Conservation (phyloP, 768 basidiomycete genomes). For the Mycena venus region DNA sequence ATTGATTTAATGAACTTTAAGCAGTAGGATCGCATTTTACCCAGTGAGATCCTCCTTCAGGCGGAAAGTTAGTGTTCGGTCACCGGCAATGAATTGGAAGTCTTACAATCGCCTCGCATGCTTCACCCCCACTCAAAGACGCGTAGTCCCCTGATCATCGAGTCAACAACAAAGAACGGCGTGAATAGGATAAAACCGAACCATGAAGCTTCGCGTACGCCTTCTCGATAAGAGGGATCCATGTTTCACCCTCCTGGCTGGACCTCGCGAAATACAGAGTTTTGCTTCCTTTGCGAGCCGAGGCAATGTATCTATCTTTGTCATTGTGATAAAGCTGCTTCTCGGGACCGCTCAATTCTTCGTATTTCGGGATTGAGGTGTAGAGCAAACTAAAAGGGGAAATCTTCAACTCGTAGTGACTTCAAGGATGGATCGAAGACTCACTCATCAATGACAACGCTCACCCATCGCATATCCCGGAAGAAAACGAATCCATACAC, state of each 20-base stretch:
- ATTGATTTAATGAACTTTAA: not conserved
- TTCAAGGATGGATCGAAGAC: not conserved
- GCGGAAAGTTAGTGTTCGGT: not conserved
- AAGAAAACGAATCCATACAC: conserved; percentile 74
- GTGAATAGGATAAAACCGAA: not conserved
- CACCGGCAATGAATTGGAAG: not conserved
- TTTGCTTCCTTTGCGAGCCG: conserved; percentile 61
- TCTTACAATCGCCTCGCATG: conserved; percentile 60
- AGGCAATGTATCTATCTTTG: conserved; percentile 59
- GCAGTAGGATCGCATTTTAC: conserved; percentile 39
- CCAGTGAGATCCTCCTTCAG: conserved; percentile 66
- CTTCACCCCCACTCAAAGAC: conserved; percentile 54
- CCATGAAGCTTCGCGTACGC: conserved; percentile 71
- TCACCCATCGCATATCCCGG: conserved; percentile 64
- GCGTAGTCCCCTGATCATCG: conserved; percentile 55
- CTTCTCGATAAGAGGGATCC: conserved; percentile 71
- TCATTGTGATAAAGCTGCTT: conserved; percentile 64
- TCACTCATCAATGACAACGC: conserved; percentile 32
- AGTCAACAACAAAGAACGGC: not conserved
- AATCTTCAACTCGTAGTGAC: not conserved
- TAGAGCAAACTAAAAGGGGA: conserved; percentile 58
- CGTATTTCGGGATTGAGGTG: conserved; percentile 65
- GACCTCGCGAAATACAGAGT: conserved; percentile 64
- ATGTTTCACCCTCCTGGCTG: conserved; percentile 63
- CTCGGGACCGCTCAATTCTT: conserved; percentile 56